Base-by-base conservation (phyloP, 768 basidiomycete genomes). In the Boletus tomentosulus region DNA sequence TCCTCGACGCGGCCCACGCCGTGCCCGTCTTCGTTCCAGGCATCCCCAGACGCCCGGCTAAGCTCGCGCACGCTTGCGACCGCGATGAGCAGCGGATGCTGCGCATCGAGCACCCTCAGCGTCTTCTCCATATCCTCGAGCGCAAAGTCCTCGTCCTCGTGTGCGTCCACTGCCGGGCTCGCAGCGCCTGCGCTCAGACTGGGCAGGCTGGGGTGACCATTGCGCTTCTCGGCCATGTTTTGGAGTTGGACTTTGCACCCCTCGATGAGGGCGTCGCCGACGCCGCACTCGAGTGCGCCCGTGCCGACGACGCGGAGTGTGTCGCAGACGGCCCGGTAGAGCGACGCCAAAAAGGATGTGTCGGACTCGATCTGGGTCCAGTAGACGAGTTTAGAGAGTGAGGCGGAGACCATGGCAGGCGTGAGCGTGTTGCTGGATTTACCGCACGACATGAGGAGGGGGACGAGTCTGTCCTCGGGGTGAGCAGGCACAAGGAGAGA, bases 51-150 rank as follows among this genome's bases (percentile, higher is more conserved):
- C 9, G 22, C 24, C 42, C 42, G 25, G 2, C 85, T 87, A 44
- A 91, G 70, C 47, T 89, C 88, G 59, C 81, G 76, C 34, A 92
- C 86, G 65, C 87, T 84, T 51, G 82, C 76, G 1, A 91, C 74
- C 0, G 87, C 87, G 39, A 90, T 76, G 48, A 89, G 64, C 54
- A 91, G 61, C n/a, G 80, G 75, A 67, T 89, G 85, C 43, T 77
- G 77, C 25, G 68, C 57, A 58, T 89, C 85, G 51, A 91, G 72
- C 55, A 73, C 57, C 41, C 61, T 57, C 50, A 89, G 62, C 70
- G 86, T 74, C 75, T 81, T 85, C 43, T 71, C 78, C 83, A 91
- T 89, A 65, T 90, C 89, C 65, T 90, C 88, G 58, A 90, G 65
- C 59, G 83, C 86, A 62, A 86, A 89, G 52, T 88, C 88, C 66